Percentiles rank a stretch among this genome's conserved stretches.
phyloP scores from a whole-genome alignment of 2,329 filamentous ascomycete species.

The Verticillium dahliae region DNA sequence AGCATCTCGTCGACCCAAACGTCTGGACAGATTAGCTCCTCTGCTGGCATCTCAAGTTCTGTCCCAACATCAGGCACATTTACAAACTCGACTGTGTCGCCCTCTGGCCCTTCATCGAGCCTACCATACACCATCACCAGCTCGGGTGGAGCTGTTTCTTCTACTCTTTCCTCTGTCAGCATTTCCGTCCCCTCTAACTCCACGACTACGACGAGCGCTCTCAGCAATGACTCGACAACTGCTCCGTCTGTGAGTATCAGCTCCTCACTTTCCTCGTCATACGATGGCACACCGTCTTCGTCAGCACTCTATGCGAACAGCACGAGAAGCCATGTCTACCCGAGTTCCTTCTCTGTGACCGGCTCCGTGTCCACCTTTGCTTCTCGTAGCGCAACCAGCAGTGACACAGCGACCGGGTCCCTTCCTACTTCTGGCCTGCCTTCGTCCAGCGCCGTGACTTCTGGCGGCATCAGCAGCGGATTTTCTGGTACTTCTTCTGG shows the following conservation, averaged over 20 bases:
- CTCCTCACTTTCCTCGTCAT: not conserved
- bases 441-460: not conserved
- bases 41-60: not conserved
- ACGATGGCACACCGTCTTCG: not conserved
- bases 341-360: not conserved
- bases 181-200: not conserved
- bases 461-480: not conserved
- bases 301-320: not conserved
- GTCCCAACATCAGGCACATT: not conserved
- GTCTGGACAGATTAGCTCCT: constrained; percentile 2
- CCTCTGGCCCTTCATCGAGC: not conserved
- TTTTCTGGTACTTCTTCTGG: not conserved
- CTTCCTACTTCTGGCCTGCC: not conserved
- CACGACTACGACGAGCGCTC: not conserved
- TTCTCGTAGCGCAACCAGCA: not conserved
- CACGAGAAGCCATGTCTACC: not conserved
- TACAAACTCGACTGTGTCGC: not conserved
- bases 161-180: not conserved
- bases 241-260: not conserved
- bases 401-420: not conserved
- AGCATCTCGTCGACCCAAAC: not conserved
- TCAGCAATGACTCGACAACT: not conserved
- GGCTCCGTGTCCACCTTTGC: not conserved
- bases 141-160: not conserved
- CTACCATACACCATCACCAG: not conserved